Conservation (phyloP, 805 yeast genomes). For the Zygosaccharomyces gambellarensis region DNA sequence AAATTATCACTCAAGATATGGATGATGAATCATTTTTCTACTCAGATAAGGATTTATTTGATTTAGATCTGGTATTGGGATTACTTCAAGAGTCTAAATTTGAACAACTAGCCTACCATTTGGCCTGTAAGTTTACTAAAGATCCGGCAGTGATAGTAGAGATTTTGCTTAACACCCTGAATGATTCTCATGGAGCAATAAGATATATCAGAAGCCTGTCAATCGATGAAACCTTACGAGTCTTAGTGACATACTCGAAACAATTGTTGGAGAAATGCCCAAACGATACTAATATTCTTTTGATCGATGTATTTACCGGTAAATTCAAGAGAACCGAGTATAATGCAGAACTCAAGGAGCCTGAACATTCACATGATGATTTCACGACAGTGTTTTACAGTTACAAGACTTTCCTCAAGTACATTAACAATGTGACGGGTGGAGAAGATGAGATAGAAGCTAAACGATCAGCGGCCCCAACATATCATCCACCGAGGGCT, state of each 20-base stretch:
- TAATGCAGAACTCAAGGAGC: constrained; percentile 7
- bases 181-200: constrained; percentile 56
- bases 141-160: constrained; percentile 74
- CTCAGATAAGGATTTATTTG: constrained; percentile 42
- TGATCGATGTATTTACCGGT: constrained; percentile 88
- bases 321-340: constrained; percentile 50
- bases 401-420: constrained; percentile 54
- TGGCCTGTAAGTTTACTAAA: constrained; percentile 61
- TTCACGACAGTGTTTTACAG: constrained; percentile 42
- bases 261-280: constrained; percentile 63
- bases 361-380: constrained; percentile 9
- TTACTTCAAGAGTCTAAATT: constrained; percentile 71
- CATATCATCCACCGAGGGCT: constrained; percentile 90
- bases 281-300: constrained; percentile 70
- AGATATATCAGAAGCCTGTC: constrained; percentile 61
- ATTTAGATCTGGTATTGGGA: constrained; percentile 60
- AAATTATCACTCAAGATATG: constrained; percentile 31
- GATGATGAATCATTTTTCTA: constrained; percentile 37
- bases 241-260: constrained; percentile 63
- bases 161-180: constrained; percentile 61
- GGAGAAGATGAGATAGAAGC: constrained; percentile 8
- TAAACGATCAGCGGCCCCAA: constrained; percentile 40
- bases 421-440: constrained; percentile 39
- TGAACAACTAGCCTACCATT: constrained; percentile 56
- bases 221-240: constrained; percentile 71